These are phyloP conservation scores for Aquanectria penicillioides DNA, from an alignment of 2,329 filamentous ascomycete species.

Conservation along the genomic window DNA sequence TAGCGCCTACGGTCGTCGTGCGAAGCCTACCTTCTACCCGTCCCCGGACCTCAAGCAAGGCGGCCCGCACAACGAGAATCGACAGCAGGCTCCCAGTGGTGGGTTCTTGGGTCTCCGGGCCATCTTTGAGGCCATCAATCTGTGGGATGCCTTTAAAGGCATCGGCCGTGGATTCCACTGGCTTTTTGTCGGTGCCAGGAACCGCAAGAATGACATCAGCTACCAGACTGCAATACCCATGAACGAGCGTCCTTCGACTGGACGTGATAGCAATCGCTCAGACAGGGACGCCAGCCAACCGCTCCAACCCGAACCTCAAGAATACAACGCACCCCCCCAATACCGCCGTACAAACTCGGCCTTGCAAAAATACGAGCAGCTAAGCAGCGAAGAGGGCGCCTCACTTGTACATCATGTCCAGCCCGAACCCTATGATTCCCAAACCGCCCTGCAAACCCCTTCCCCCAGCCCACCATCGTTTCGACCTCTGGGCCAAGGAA, in stretches of 20 bases:
- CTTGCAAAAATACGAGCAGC: not conserved
- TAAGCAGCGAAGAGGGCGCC: not conserved
- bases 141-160: constrained; percentile 85
- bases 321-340: constrained; percentile 5
- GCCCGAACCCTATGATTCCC: not conserved
- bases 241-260: not conserved
- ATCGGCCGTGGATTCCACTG: constrained; percentile 81
- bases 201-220: constrained; percentile 64
- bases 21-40: constrained; percentile 59
- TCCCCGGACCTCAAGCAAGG: constrained; percentile 52
- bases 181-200: constrained; percentile 81
- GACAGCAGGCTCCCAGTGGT: constrained; percentile 64
- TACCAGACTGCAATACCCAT: constrained; percentile 44
- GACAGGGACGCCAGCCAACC: not conserved
- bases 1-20: constrained; percentile 69
- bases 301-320: not conserved
- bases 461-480: not conserved
- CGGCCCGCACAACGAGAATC: constrained; percentile 54
- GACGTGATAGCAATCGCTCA: not conserved
- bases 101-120: constrained; percentile 73
- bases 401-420: not conserved
- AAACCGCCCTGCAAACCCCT: not conserved
- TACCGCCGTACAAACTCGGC: not conserved
- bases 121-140: constrained; percentile 77
- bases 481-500: not conserved